Evolutionary conservation across 2,329 filamentous ascomycete genomes (phyloP).

Genomic region (Colletotrichum navitas): DNA sequence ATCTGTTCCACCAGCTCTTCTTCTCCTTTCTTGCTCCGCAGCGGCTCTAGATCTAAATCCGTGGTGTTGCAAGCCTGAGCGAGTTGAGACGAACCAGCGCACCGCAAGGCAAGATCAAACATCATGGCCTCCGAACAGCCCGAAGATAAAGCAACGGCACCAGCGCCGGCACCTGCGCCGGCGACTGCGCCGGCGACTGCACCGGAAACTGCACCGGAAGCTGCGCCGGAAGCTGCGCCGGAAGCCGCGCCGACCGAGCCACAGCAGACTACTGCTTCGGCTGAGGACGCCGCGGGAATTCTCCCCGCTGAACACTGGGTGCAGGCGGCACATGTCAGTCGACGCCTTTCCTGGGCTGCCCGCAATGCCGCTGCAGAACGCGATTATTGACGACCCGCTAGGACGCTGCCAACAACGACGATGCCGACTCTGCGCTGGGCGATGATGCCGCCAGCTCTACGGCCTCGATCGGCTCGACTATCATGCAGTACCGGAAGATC

Average conservation of each 20-base stretch:
- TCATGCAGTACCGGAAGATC: slow-evolving; percentile 49
- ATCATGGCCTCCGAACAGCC: slow-evolving; percentile 27
- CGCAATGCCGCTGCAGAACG: neutral
- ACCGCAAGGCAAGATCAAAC: neutral
- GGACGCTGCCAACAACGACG: slow-evolving; percentile 26
- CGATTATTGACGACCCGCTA: slow-evolving; percentile 20
- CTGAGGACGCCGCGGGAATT: slow-evolving; percentile 11
- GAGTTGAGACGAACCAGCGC: neutral
- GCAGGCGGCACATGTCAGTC: slow-evolving; percentile 38
- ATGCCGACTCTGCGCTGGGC: slow-evolving; percentile 41
- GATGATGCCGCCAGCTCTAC: slow-evolving; percentile 45
- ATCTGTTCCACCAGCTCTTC: neutral
- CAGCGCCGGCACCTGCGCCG: neutral
- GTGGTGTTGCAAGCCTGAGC: neutral
- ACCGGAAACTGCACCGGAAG: neutral
- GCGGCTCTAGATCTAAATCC: neutral
- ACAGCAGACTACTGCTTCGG: slow-evolving; percentile 2
- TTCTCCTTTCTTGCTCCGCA: neutral
- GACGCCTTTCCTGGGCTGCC: neutral
- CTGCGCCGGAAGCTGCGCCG: neutral
- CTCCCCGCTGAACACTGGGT: slow-evolving; percentile 38
- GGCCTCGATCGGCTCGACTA: slow-evolving; percentile 49
- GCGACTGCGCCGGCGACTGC: neutral
- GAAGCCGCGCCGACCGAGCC: neutral
- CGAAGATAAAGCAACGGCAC: neutral